phyloP scores from a whole-genome alignment of 306 rosid species.

The Quercus gilva region DNA sequence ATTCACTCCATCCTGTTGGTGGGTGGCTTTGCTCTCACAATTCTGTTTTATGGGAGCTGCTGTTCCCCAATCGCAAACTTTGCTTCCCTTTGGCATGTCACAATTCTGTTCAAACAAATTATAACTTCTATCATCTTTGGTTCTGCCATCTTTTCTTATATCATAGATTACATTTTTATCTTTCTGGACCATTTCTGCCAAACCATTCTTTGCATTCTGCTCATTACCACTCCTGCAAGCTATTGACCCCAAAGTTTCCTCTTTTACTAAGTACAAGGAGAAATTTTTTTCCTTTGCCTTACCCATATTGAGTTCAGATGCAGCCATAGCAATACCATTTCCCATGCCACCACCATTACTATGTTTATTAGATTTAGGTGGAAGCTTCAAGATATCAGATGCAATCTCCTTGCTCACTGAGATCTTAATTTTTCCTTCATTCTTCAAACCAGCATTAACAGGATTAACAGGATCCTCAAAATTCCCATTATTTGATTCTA shows the following conservation, averaged over 20 bases:
- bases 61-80: conserved; percentile 10
- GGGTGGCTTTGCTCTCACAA: not conserved
- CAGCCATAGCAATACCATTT: conserved; percentile 31
- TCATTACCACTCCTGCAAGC: conserved; percentile 18
- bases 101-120: not conserved
- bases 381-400: conserved; percentile 70
- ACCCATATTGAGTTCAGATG: conserved; percentile 37
- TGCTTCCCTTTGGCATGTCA: conserved; percentile 39
- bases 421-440: conserved; percentile 46
- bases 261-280: conserved; percentile 28
- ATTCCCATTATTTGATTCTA: conserved; percentile 45
- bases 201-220: conserved; percentile 27
- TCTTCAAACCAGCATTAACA: conserved; percentile 25
- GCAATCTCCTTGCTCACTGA: conserved; percentile 62
- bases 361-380: conserved; percentile 58
- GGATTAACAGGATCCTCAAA: conserved; percentile 42
- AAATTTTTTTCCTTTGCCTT: conserved; percentile 40
- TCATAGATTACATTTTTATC: conserved; percentile 32
- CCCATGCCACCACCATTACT: conserved; percentile 25
- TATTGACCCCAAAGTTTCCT: conserved; percentile 31
- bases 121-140: not conserved
- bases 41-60: not conserved
- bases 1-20: conserved; percentile 45
- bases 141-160: conserved; percentile 38
- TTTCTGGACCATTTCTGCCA: conserved; percentile 48